Evolutionary conservation across 139 green algal species (phyloP).

Genomic region (Microglena sp.): DNA sequence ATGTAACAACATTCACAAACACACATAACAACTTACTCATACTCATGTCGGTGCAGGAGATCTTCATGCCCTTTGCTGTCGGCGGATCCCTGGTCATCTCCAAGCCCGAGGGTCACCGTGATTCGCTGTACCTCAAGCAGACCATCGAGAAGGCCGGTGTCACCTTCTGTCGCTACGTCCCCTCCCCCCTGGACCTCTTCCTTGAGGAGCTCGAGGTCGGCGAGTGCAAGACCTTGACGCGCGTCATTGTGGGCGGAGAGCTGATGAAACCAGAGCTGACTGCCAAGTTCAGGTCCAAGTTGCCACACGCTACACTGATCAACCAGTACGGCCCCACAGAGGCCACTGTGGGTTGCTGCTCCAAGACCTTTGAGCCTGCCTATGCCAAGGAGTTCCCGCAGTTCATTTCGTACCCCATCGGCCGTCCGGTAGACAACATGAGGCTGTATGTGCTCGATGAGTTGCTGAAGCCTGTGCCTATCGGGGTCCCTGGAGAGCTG

Average conservation of each 20-base stretch:
- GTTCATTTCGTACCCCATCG: conserved; percentile 14
- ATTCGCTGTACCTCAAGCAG: conserved; percentile 13
- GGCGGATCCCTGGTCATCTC: not conserved
- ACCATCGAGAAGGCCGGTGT: conserved; percentile 10
- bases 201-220: not conserved
- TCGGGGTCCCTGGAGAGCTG: conserved; percentile 41
- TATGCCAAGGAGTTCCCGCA: conserved; percentile 2
- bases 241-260: conserved; percentile 7
- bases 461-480: conserved; percentile 27
- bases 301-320: conserved; percentile 15
- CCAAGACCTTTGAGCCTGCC: not conserved
- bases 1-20: not conserved
- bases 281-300: not conserved
- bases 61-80: no score
- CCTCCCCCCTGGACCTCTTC: not conserved
- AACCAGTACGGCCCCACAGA: conserved; percentile 41
- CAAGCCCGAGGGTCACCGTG: conserved; percentile 13
- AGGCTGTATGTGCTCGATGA: conserved; percentile 36
- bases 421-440: conserved; percentile 34
- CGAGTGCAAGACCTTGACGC: not conserved
- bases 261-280: conserved; percentile 4
- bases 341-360: conserved; percentile 16
- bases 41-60: conserved; percentile 4
- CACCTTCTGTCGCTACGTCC: not conserved
- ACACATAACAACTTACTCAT: not conserved